Conservation (phyloP, 768 basidiomycete species). For the Termitomyces titanicus region DNA sequence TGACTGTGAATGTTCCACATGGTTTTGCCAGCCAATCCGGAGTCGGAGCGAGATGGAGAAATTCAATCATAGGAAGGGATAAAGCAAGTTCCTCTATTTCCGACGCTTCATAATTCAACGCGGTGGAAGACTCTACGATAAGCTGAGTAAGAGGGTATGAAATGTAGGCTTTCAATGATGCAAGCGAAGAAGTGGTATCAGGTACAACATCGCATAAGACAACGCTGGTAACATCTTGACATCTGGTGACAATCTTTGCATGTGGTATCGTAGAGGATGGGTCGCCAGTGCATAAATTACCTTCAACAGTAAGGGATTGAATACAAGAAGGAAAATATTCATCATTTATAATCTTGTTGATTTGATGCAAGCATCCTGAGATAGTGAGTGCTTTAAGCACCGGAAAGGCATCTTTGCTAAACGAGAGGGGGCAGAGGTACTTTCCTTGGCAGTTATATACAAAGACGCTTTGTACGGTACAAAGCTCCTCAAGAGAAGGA, state of each 20-base stretch:
- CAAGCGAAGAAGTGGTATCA: neutral
- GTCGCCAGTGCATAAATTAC: neutral
- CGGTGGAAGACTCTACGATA: neutral
- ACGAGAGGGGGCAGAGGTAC: no score
- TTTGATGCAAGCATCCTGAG: neutral
- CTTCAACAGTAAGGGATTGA: neutral
- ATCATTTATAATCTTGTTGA: neutral
- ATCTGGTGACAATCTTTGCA: neutral
- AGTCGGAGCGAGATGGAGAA: neutral
- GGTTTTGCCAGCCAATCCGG: no score
- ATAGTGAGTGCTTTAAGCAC: no score
- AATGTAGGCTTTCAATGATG: neutral
- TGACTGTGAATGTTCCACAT: neutral
- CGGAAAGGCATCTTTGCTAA: no score
- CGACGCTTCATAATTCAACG: neutral
- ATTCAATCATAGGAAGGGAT: neutral
- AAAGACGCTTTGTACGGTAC: no score
- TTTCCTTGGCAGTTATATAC: no score
- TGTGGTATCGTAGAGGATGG: neutral
- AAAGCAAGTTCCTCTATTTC: neutral
- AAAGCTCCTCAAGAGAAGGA: neutral
- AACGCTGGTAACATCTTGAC: neutral
- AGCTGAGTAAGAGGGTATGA: neutral
- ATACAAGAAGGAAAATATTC: neutral
- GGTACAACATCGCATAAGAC: neutral